Percentiles rank a stretch among this genome's conserved stretches.
These are phyloP conservation scores for Ramularia endophylla DNA, from an alignment of 2,329 filamentous ascomycete genomes.

Conservation along the genomic window DNA sequence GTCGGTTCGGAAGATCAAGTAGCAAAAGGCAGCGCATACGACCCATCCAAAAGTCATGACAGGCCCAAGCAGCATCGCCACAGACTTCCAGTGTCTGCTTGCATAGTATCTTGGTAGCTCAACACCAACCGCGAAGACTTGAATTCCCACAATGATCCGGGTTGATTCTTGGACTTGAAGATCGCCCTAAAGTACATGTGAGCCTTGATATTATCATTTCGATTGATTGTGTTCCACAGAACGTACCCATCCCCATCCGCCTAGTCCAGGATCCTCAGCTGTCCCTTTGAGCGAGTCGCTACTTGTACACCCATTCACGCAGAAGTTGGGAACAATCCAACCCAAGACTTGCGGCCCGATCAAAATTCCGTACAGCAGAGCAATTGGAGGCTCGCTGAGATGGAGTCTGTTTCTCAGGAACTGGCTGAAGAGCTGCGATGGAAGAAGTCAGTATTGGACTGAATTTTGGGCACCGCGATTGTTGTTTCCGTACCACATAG, in stretches of 20 bases:
- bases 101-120: constrained; percentile 42
- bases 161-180: constrained; percentile 37
- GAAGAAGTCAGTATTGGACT: neutral
- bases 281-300: constrained; percentile 3
- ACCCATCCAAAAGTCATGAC: constrained; percentile 48
- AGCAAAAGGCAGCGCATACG: constrained; percentile 43
- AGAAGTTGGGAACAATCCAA: constrained; percentile 37
- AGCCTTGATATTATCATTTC: neutral
- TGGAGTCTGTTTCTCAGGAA: constrained; percentile 29
- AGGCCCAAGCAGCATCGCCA: constrained; percentile 45
- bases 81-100: constrained; percentile 46
- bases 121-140: constrained; percentile 33
- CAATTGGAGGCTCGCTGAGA: constrained; percentile 44
- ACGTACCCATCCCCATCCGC: constrained; percentile 36
- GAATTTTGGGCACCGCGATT: neutral
- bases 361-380: constrained; percentile 41
- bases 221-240: constrained; percentile 3
- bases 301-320: constrained; percentile 19
- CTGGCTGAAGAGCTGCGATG: too few species aligned
- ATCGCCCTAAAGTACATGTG: constrained; percentile 25
- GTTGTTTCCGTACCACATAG: constrained; percentile 37
- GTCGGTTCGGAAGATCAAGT: constrained; percentile 42
- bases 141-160: constrained; percentile 42
- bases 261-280: constrained; percentile 10
- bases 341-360: constrained; percentile 38